Percentiles rank a stretch among this genome's conserved stretches.
These are phyloP conservation scores for Candida maris DNA, from an alignment of 805 yeast genomes.

Conservation along the genomic window DNA sequence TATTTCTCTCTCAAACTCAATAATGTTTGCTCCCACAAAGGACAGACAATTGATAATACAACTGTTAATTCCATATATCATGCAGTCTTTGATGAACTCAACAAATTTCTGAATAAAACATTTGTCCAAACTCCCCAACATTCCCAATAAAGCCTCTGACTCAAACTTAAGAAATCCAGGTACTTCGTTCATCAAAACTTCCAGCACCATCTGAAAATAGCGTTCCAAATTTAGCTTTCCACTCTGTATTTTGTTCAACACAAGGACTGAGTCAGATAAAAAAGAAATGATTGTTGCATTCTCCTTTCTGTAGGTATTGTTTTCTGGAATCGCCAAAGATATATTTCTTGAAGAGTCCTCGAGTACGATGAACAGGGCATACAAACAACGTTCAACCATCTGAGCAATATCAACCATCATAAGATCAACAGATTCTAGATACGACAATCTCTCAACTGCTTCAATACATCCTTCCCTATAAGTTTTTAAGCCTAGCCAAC, in stretches of 20 bases:
- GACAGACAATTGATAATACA: slow-evolving; percentile 16
- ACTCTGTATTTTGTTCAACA: slow-evolving; percentile 12
- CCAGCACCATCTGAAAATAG: slow-evolving; percentile 16
- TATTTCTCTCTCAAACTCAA: slow-evolving; percentile 21
- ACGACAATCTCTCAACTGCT: slow-evolving; percentile 20
- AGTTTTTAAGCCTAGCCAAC: slow-evolving; percentile 22
- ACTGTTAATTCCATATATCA: slow-evolving; percentile 22
- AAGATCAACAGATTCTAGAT: slow-evolving; percentile 13
- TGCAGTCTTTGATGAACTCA: slow-evolving; percentile 23
- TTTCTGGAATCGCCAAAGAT: slow-evolving; percentile 9
- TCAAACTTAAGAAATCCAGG: slow-evolving; percentile 20
- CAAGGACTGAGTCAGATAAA: slow-evolving; percentile 19
- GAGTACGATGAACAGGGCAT: slow-evolving; percentile 19
- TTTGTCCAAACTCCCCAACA: slow-evolving; percentile 10
- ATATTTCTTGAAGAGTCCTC: slow-evolving; percentile 13
- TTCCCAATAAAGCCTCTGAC: slow-evolving; percentile 8
- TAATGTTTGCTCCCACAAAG: slow-evolving; percentile 14
- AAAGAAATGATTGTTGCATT: slow-evolving; percentile 11
- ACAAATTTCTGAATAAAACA: slow-evolving; percentile 19
- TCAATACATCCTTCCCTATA: slow-evolving; percentile 25
- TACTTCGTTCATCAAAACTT: slow-evolving; percentile 10
- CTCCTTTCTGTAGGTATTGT: slow-evolving; percentile 8
- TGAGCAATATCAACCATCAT: slow-evolving; percentile 24
- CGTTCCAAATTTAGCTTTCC: slow-evolving; percentile 9
- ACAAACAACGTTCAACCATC: slow-evolving; percentile 23